A percentile compares a stretch with the other conserved stretches of the same genome.
These are phyloP conservation scores for Ustilago shanxiensis DNA, from an alignment of 1,284 basidiomycete genomes.

Conservation along the genomic window DNA sequence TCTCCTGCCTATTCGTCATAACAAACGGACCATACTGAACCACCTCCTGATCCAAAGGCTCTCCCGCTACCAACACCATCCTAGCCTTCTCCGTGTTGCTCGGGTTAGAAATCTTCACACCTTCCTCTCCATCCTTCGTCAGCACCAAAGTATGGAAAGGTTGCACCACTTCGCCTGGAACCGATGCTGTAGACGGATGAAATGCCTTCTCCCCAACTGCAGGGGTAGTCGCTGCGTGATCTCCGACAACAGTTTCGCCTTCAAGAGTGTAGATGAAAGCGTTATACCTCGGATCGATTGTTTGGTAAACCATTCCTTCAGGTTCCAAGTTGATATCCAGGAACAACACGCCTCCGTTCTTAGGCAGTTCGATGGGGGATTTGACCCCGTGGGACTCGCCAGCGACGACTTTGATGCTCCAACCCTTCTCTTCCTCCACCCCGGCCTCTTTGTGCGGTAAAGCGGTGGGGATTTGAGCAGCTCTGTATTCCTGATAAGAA, in stretches of 20 bases:
- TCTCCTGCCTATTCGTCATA: conserved; percentile 83
- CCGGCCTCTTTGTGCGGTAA: conserved; percentile 77
- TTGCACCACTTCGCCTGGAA: conserved; percentile 70
- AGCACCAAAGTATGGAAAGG: conserved; percentile 81
- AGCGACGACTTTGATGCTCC: conserved; percentile 83
- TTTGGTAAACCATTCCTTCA: conserved; percentile 82
- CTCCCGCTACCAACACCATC: conserved; percentile 77
- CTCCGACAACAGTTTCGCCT: conserved; percentile 73
- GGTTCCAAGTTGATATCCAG: conserved; percentile 83
- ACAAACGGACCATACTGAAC: conserved; percentile 85
- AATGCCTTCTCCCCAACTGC: background rate
- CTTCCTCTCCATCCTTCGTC: conserved; percentile 74
- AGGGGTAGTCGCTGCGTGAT: conserved; percentile 68
- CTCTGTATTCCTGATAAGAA: conserved; percentile 73
- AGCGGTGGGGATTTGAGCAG: conserved; percentile 69
- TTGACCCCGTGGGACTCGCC: conserved; percentile 87
- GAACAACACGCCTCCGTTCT: conserved; percentile 87
- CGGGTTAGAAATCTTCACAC: conserved; percentile 75
- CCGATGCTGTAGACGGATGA: background rate
- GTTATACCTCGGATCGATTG: conserved; percentile 76
- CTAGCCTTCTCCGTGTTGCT: conserved; percentile 32
- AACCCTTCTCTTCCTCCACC: conserved; percentile 79
- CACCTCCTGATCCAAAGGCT: conserved; percentile 88
- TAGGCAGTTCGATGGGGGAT: conserved; percentile 85
- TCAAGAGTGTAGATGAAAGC: conserved; percentile 70